phyloP scores from a whole-genome alignment of 257 asterid species.

The Gentiana macrophylla region DNA sequence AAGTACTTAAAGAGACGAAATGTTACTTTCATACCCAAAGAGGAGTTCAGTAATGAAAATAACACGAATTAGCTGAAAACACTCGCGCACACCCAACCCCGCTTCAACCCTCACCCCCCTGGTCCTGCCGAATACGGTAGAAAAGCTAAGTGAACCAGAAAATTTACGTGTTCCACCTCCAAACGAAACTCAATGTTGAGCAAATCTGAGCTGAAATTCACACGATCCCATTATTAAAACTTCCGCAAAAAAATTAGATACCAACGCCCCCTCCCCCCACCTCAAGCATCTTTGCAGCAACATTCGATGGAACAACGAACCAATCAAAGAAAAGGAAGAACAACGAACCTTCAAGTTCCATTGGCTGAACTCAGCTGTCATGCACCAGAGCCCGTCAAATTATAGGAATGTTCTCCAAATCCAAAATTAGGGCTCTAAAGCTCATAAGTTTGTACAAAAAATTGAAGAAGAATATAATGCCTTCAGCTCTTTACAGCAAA shows the following conservation, averaged over 20 bases:
- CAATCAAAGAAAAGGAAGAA: not conserved
- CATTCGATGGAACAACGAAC: too few relatives aligned
- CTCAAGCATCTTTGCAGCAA: too few relatives aligned
- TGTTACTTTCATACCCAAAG: too few relatives aligned
- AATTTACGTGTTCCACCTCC: not conserved
- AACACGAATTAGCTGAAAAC: too few relatives aligned
- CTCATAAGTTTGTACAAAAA: not conserved
- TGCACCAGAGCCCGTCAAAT: not conserved
- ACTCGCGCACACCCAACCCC: too few relatives aligned
- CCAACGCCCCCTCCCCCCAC: too few relatives aligned
- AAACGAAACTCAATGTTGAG: conserved; percentile 12
- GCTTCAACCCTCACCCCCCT: too few relatives aligned
- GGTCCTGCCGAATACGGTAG: too few relatives aligned
- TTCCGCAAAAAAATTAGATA: not conserved
- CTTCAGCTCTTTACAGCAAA: not conserved
- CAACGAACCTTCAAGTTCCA: conserved; percentile 4
- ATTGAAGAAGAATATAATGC: not conserved
- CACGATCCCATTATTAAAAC: conserved; percentile 16
- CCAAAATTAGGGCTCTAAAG: conserved; percentile 12
- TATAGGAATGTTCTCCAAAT: not conserved
- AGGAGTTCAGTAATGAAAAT: too few relatives aligned
- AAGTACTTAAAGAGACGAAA: too few relatives aligned
- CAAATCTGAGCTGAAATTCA: conserved; percentile 17
- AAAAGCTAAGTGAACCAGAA: too few relatives aligned
- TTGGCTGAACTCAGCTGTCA: conserved; percentile 2